These are phyloP conservation scores for Thelephora ganbajun DNA, from an alignment of 768 basidiomycete species.

Conservation along the genomic window DNA sequence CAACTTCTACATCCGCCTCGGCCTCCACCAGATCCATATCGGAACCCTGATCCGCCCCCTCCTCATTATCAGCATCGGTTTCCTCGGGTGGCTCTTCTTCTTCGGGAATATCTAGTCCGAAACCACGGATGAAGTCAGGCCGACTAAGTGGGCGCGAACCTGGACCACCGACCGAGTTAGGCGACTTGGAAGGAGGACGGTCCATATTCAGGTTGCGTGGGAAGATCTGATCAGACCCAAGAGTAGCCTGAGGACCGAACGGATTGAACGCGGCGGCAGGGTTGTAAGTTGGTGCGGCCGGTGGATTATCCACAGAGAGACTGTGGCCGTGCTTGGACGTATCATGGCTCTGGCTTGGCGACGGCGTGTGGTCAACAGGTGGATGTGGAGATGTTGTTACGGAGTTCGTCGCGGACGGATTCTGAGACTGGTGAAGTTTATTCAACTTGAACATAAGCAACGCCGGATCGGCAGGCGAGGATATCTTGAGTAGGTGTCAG, in stretches of 20 bases:
- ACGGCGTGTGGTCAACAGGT: slow-evolving; percentile 34
- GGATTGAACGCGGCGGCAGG: slow-evolving; percentile 41
- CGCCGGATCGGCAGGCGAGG: slow-evolving; percentile 81
- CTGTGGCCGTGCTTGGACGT: slow-evolving; percentile 47
- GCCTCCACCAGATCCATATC: slow-evolving; percentile 16
- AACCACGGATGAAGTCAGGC: slow-evolving; percentile 67
- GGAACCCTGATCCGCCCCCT: slow-evolving; percentile 11
- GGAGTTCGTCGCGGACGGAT: slow-evolving; percentile 34
- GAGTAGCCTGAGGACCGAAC: slow-evolving; percentile 42
- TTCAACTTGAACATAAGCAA: slow-evolving; percentile 71
- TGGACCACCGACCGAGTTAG: slow-evolving; percentile 18
- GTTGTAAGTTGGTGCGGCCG: slow-evolving; percentile 20
- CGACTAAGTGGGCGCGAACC: slow-evolving; percentile 34
- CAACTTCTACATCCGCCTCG: slow-evolving; percentile 19
- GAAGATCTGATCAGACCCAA: slow-evolving; percentile 35
- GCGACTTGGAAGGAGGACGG: slow-evolving; percentile 27
- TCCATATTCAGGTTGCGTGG: slow-evolving; percentile 13
- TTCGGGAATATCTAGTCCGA: slow-evolving; percentile 68
- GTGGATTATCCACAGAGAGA: slow-evolving; percentile 53
- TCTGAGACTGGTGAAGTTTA: slow-evolving; percentile 67
- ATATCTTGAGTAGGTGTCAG: slow-evolving; percentile 40
- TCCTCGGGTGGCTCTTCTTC: slow-evolving; percentile 59
- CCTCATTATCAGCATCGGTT: slow-evolving; percentile 9
- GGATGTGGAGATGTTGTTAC: slow-evolving; percentile 55
- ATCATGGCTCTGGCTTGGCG: slow-evolving; percentile 20